phyloP scores from a whole-genome alignment of 2,329 filamentous ascomycete genomes.

The Mariannaea elegans region DNA sequence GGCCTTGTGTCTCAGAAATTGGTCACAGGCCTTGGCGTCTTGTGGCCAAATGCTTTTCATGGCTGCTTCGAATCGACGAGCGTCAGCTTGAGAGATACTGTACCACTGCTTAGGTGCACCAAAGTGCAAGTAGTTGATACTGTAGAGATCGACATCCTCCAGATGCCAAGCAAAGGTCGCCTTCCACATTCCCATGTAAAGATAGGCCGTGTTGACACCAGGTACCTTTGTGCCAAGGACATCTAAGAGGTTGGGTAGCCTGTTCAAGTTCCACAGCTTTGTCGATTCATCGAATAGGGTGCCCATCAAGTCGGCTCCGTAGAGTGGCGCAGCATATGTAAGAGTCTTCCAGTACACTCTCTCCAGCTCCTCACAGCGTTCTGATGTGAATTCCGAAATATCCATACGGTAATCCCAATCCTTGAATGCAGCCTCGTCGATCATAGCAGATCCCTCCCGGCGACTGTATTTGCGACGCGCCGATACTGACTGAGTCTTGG shows the following conservation, averaged over 20 bases:
- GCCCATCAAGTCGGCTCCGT: conserved; percentile 95
- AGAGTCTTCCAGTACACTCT: conserved; percentile 97
- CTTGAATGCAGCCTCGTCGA: conserved; percentile 91
- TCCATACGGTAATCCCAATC: conserved; percentile 92
- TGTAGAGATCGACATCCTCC: conserved; percentile 98
- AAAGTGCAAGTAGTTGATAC: conserved; percentile 99
- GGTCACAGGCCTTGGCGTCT: conserved; percentile 93
- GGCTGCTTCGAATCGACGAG: conserved; percentile 88
- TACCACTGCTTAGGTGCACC: conserved; percentile 99
- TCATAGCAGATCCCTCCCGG: conserved; percentile 77
- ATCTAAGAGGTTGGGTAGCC: conserved; percentile 91
- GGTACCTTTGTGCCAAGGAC: conserved; percentile 95
- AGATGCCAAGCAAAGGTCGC: conserved; percentile 99
- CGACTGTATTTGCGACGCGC: conserved; percentile 88
- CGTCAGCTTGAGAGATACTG: conserved; percentile 96
- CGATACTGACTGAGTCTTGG: conserved; percentile 78
- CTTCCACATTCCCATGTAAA: conserved; percentile 99
- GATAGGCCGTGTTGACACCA: conserved; percentile 96
- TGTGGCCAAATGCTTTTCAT: conserved; percentile 97
- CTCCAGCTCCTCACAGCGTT: conserved; percentile 94
- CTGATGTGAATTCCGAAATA: conserved; percentile 86
- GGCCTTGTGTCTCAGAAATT: conserved; percentile 97
- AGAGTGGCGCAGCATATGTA: conserved; percentile 93
- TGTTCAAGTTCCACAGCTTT: conserved; percentile 91
- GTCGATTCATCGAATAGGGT: conserved; percentile 90